Conservation (phyloP, 495 filamentous ascomycete genomes). For the Hypoxylon intermedium region DNA sequence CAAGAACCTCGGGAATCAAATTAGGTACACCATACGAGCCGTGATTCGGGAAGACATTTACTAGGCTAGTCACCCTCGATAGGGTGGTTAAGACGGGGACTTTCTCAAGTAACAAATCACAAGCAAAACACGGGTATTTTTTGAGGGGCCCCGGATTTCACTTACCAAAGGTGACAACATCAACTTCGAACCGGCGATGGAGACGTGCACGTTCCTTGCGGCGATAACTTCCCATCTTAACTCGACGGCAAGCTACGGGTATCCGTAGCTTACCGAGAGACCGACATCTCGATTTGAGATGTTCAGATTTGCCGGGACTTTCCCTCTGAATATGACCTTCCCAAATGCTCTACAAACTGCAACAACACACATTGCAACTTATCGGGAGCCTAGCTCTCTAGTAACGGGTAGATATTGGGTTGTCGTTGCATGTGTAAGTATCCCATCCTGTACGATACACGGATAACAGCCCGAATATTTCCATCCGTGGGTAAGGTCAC, state of each 20-base stretch:
- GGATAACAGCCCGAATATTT: conserved; percentile 33
- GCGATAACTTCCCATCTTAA: background rate
- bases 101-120: background rate
- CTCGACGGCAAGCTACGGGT: background rate
- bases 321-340: conserved; percentile 17
- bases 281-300: background rate
- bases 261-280: conserved; percentile 1
- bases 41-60: conserved; percentile 2
- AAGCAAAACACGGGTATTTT: background rate
- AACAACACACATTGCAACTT: too few relatives aligned
- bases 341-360: too few relatives aligned
- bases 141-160: conserved; percentile 6
- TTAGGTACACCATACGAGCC: conserved; percentile 17
- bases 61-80: background rate
- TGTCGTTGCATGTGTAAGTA: conserved; percentile 25
- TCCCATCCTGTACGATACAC: too few relatives aligned
- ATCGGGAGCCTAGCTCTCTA: too few relatives aligned
- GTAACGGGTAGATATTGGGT: too few relatives aligned
- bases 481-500: conserved; percentile 39
- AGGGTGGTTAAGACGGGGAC: background rate
- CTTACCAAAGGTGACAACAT: background rate
- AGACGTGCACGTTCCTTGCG: background rate
- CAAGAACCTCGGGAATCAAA: conserved; percentile 31
- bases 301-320: conserved; percentile 24
- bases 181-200: background rate